phyloP scores from a whole-genome alignment of 495 filamentous ascomycete species.

The Sabuloglossum arenarium region DNA sequence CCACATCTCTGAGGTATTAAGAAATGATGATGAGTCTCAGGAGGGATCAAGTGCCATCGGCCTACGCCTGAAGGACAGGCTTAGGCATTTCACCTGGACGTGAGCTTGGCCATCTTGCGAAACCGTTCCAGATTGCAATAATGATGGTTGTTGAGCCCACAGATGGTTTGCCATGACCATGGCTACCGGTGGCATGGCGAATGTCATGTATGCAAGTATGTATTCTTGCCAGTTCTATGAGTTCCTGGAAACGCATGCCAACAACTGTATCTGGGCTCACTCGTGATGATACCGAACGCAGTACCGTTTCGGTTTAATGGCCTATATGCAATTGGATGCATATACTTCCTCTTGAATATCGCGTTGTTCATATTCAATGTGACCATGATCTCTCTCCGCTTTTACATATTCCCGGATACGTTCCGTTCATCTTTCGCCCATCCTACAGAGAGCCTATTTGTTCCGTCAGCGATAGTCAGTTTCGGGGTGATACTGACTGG shows the following conservation, averaged over 20 bases:
- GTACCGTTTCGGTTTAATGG: conserved; percentile 51
- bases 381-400: conserved; percentile 43
- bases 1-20: neutral
- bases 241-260: too few species aligned
- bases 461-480: conserved; percentile 49
- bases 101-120: neutral
- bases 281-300: conserved; percentile 12
- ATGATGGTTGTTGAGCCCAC: neutral
- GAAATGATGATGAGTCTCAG: neutral
- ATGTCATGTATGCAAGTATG: conserved; percentile 49
- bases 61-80: neutral
- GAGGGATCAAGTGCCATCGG: neutral
- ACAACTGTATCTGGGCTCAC: neutral
- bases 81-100: neutral
- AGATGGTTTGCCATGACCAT: conserved; percentile 20
- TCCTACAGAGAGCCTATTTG: conserved; percentile 62
- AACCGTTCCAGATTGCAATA: neutral
- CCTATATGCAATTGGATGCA: conserved; percentile 46
- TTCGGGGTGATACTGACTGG: conserved; percentile 64
- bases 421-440: conserved; percentile 54
- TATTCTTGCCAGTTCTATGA: conserved; percentile 1
- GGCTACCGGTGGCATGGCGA: conserved; percentile 72
- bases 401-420: conserved; percentile 47
- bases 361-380: conserved; percentile 49
- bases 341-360: conserved; percentile 61